Base-by-base conservation (phyloP, 257 asterid species). In the Asclepias syriaca region DNA sequence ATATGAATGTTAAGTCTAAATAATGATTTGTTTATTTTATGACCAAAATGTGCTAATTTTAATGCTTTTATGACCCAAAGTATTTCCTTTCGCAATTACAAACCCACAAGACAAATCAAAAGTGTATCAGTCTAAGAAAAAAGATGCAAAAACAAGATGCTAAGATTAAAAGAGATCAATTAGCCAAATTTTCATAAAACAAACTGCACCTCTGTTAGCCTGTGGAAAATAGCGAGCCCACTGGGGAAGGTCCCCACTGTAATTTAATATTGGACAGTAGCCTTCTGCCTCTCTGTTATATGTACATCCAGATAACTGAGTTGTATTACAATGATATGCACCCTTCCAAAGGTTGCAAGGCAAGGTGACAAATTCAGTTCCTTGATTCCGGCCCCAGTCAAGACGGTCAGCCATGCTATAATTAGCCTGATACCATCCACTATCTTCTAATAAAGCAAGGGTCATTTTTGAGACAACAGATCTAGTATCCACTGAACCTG, bases 401-500 rank as follows among this genome's bases (percentile, higher is more conserved):
- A 93, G 98, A 71, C 79, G 95, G 67, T 93, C 97, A 27, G 96
- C 96, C 89, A 90, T 85, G 70, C 96, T 87, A 84, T 93, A 93
- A 80, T 93, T 88, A 80, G 98, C 98, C 59, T 77, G 81, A 85
- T 93, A 93, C 98, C 98, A 93, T 74, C 98, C 98, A 80, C 97
- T 90, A 73, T 93, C 98, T 81, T 93, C 98, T 34, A 93, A 96
- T 74, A 93, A 81, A 78, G 98, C 97, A 66, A 93, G 95, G 8
- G 98, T 93, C 98, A 93, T 90, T 80, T 86, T 90, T 12, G 98
- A 93, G 75, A 93, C 97, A 43, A 93, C 98, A 65, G 98, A 93
- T 84, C 96, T 86, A 40, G 97, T 88, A 80, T 93, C 98, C 53
- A 93, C 98, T n/a, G 98, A 93, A 76, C 98, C 98, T 1, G 98